A percentile compares a stretch with the other conserved stretches of the same genome.
Conservation (phyloP, 768 basidiomycete genomes). For the Pleurotus citrinopileatus region DNA sequence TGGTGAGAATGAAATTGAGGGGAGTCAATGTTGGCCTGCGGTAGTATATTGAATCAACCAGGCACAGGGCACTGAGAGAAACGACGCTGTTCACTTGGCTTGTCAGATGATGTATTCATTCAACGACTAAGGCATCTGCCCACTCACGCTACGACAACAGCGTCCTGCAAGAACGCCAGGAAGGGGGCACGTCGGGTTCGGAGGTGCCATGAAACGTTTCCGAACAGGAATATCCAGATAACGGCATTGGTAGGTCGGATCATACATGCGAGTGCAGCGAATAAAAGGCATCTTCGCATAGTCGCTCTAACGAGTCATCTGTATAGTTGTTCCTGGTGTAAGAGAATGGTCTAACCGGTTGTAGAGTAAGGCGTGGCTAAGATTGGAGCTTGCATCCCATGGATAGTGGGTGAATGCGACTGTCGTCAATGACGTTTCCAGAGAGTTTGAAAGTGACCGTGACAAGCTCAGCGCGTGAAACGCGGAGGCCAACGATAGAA, state of each 20-base stretch:
- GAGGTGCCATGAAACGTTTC: slow-evolving; percentile 53
- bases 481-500: slow-evolving; percentile 81
- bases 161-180: slow-evolving; percentile 34
- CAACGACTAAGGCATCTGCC: too few species aligned
- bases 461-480: slow-evolving; percentile 85
- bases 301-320: not conserved
- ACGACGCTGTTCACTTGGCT: slow-evolving; percentile 22
- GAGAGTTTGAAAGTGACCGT: slow-evolving; percentile 87
- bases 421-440: slow-evolving; percentile 84
- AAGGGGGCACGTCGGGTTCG: slow-evolving; percentile 31
- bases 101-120: too few species aligned
- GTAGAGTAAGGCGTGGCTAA: slow-evolving; percentile 36
- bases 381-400: slow-evolving; percentile 47
- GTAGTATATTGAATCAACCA: slow-evolving; percentile 73
- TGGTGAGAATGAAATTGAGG: slow-evolving; percentile 79
- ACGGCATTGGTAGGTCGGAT: slow-evolving; percentile 88
- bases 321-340: slow-evolving; percentile 1
- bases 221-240: slow-evolving; percentile 77
- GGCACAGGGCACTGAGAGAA: slow-evolving; percentile 30
- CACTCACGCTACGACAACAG: slow-evolving; percentile 43
- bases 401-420: slow-evolving; percentile 79
- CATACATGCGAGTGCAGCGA: slow-evolving; percentile 78
- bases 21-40: slow-evolving; percentile 66
- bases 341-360: slow-evolving; percentile 27
- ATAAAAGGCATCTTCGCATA: slow-evolving; percentile 33